A percentile compares a stretch with the other conserved stretches of the same genome.
These are phyloP conservation scores for Conticribra guillardii DNA, from an alignment of 108 stramenopile species.

Conservation along the genomic window DNA sequence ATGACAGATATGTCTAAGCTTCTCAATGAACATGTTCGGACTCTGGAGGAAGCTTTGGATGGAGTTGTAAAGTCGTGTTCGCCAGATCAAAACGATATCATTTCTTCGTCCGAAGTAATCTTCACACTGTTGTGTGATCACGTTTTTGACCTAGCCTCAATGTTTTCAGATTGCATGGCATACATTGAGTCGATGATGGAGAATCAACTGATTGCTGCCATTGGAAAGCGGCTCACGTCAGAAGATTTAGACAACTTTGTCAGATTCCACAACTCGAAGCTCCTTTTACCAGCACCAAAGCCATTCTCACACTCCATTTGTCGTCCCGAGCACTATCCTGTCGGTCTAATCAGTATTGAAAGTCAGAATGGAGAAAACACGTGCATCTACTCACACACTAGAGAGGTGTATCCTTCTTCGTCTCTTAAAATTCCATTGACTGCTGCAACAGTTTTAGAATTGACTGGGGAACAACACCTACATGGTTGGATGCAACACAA, in stretches of 20 bases:
- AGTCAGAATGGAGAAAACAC: slow-evolving; percentile 39
- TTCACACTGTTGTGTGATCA: slow-evolving; percentile 17
- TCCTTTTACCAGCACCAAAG: slow-evolving; percentile 60
- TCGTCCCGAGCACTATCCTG: slow-evolving; percentile 64
- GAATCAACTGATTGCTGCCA: slow-evolving; percentile 61
- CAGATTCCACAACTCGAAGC: slow-evolving; percentile 51
- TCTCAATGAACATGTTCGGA: slow-evolving; percentile 32
- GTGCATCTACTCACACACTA: slow-evolving; percentile 48
- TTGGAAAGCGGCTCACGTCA: slow-evolving; percentile 70
- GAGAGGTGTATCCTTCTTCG: slow-evolving; percentile 56
- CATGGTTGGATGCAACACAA: slow-evolving; percentile 74
- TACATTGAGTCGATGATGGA: slow-evolving; percentile 72
- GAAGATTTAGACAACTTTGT: slow-evolving; percentile 72
- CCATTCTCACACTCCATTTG: slow-evolving; percentile 80
- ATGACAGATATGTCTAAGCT: slow-evolving; percentile 32
- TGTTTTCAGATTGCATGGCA: slow-evolving; percentile 24
- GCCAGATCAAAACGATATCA: neutral
- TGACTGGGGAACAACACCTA: slow-evolving; percentile 61
- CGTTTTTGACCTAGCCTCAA: slow-evolving; percentile 13
- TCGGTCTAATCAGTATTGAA: slow-evolving; percentile 56
- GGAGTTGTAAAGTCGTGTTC: slow-evolving; percentile 11
- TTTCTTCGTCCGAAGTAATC: slow-evolving; percentile 23
- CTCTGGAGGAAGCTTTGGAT: slow-evolving; percentile 24
- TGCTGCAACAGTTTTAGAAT: slow-evolving; percentile 55
- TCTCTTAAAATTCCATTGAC: slow-evolving; percentile 48